Evolutionary conservation across 2,329 filamentous ascomycete species (phyloP), one percentile per base, ranked within the genome.

Genomic region (Colletotrichum tropicicola): DNA sequence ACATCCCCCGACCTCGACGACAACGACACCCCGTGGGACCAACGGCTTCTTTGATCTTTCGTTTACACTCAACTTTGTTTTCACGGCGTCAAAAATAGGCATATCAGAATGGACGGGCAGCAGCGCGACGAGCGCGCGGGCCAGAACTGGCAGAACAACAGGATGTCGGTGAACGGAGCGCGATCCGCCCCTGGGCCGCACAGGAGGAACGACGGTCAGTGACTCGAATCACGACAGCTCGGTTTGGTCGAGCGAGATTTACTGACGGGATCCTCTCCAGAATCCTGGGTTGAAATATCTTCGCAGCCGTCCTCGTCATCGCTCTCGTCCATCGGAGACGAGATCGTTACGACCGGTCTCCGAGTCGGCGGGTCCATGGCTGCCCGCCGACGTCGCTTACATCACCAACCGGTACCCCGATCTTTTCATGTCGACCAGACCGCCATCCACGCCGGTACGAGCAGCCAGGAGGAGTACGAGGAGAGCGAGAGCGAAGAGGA

Each of bases 271-370:
- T 21, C 3, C 10, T 25, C 49, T 61, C 70, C 82, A 94, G 96
- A 98, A 81, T 98, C 96, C 8, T 99, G 96, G 96, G 89, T 98
- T 71, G 95, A 99, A 77, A 89, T 99, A 66, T 89, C 92, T 48
- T 98, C 95, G 4, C 93, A 96, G 71, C 94, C 95, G 7, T 98
- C 95, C 0, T 97, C 95, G 2, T 97, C 95, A 3, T 98, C 94
- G 13, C 83, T 97, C 12, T 97, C 94, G 19, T 97, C 89, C 57
- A 89, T 91, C 74, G 87, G 87, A 68, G 94, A 97, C 69, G 94
- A 98, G 73, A 95, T 97, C 70, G 91, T 97, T 69, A 97, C 93
- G 2, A 96, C 93, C 5, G 94, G 94, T 25, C 85, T 98, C 43
- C 89, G 89, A 56, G 90, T 98, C 55, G 90, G 92, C 68, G 85